These are phyloP conservation scores for Ophiocordyceps camponoti-saundersi DNA, from an alignment of 2,329 filamentous ascomycete genomes.

Conservation along the genomic window DNA sequence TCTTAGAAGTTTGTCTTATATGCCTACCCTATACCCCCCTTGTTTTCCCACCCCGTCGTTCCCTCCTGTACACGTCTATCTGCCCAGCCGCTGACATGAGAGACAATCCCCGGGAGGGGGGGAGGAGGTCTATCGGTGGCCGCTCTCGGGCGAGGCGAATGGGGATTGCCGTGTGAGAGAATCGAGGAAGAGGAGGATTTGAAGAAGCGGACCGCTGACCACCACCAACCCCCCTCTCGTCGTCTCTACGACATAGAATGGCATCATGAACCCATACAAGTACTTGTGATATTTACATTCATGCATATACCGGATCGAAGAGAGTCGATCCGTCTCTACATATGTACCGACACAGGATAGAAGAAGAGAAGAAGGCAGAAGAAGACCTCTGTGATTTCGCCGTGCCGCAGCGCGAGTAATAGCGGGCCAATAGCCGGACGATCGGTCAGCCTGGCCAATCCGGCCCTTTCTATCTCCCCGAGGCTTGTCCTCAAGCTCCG, in stretches of 20 bases:
- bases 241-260: slow-evolving; percentile 42
- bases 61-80: too few relatives aligned
- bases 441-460: background rate
- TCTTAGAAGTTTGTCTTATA: too few relatives aligned
- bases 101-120: background rate
- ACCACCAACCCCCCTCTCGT: background rate
- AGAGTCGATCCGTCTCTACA: background rate
- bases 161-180: background rate
- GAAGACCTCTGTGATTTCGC: background rate
- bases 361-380: background rate
- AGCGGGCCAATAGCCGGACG: background rate
- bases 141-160: background rate
- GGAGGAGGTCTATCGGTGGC: too few relatives aligned
- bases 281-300: slow-evolving; percentile 43
- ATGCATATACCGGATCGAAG: background rate
- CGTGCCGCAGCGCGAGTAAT: background rate
- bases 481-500: background rate
- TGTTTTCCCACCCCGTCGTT: too few relatives aligned
- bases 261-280: slow-evolving; percentile 99
- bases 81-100: background rate
- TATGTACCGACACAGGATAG: background rate
- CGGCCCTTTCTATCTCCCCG: background rate
- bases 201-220: background rate
- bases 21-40: too few relatives aligned
- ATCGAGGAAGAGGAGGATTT: background rate